Base-by-base conservation (phyloP, 768 basidiomycete genomes). In the Butyriboletus loyo region DNA sequence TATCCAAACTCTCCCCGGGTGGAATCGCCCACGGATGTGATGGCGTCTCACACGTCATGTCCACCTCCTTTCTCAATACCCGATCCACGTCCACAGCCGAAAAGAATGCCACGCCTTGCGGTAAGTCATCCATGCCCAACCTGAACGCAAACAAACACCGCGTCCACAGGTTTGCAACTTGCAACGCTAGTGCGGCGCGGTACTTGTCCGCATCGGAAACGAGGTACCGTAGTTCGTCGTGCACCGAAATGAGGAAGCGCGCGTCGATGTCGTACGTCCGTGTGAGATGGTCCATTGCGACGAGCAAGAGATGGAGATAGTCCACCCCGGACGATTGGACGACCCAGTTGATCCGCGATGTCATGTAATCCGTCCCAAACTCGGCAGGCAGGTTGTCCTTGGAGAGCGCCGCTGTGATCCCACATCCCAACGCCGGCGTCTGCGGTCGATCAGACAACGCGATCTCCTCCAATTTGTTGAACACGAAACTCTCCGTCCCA, bases 281-380 rank as follows among this genome's bases (percentile, higher is more conserved):
- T 50, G 87, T 84, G 34, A 99, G 81, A 66, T 96, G 79, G 54
- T 93, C 84, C 95, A 98, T 98, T 6, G 92, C 82, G 42, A 95
- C 92, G 63, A 99, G 92, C 53, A 98, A 81, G 35, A 99, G 84
- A 64, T 99, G 97, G 9, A 98, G 85, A 66, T 99, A 98, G 69
- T 98, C 97, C 38, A 98, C 96, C 4, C 96, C 97, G 0, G 94
- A 97, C 4, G 95, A 98, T 64, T 98, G 97, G 7, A 98, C 97
- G 44, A 95, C 97, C 97, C 97, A 98, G 65, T 99, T 99, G 74
- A 98, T 95, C 38, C 97, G 84, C 7, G 93, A 97, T 0, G 97
- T 88, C 80, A 98, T 87, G 68, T 91, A 98, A 57, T 95, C 91
- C 0, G 86, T 70, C 13, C 89, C 91, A 54, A 92, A 91, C 52